A percentile compares a stretch with the other conserved stretches of the same genome.
phyloP scores from a whole-genome alignment of 257 asterid genomes.

The Salvia rosmarinus region DNA sequence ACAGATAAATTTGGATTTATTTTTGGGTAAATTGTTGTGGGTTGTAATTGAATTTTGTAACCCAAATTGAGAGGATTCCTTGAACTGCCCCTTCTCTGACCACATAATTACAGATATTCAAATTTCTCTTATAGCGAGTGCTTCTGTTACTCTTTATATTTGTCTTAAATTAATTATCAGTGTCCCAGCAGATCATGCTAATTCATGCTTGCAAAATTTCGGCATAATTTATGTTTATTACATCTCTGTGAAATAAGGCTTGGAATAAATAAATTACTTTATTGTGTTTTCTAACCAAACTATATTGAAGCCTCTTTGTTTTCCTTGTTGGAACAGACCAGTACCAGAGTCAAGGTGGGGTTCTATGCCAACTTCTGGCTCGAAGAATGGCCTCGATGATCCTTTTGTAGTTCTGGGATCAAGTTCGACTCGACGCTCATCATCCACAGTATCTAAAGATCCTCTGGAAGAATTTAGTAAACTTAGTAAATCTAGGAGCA shows the following conservation, averaged over 20 bases:
- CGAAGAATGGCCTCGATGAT: constrained; percentile 57
- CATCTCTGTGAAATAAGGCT: constrained; percentile 15
- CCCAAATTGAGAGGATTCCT: constrained; percentile 13
- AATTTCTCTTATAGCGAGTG: not conserved
- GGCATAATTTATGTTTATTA: not conserved
- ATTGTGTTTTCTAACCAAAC: constrained; percentile 10
- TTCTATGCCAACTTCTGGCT: constrained; percentile 55
- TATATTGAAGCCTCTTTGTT: constrained; percentile 27
- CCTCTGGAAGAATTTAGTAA: constrained; percentile 72
- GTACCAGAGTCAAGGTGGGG: constrained; percentile 65
- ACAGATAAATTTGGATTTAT: not conserved
- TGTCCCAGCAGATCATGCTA: constrained; percentile 5
- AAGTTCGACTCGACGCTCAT: constrained; percentile 54
- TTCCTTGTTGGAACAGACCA: constrained; percentile 60
- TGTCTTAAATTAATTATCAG: constrained; percentile 9
- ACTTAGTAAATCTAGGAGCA: constrained; percentile 63
- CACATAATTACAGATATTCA: not conserved
- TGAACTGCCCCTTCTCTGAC: not conserved
- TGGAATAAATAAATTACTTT: not conserved
- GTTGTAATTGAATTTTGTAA: not conserved
- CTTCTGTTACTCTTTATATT: not conserved
- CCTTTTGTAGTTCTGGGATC: constrained; percentile 80
- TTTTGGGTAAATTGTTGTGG: not conserved
- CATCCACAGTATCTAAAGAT: constrained; percentile 58
- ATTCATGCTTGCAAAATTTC: not conserved